Evolutionary conservation across 192 early-diverging fungal genomes (phyloP), one percentile per base, ranked within the genome.

Genomic region (Podila epicladia): DNA sequence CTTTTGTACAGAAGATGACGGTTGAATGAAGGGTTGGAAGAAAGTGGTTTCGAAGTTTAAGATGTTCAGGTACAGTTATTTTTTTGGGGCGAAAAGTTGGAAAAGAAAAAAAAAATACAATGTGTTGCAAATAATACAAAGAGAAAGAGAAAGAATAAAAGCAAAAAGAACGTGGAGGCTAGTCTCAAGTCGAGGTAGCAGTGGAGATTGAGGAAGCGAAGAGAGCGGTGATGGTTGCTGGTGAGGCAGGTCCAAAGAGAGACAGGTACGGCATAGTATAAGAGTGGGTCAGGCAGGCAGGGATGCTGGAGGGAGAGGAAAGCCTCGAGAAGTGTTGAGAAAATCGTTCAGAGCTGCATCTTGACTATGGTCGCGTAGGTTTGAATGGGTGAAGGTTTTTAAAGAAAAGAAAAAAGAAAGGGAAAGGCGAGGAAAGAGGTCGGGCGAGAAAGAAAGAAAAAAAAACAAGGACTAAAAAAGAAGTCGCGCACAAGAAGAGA

Each of bases 31-130:
- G 51, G 51, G 19, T 22, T 53, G 51, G 74, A 61, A 41, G 45
- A 31, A 57, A 64, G 60, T 41, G 55, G 50, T 48, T n/a, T 58
- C 61, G 71, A 58, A 26, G 20, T n/a, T 53, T 20, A 53, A n/a
- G 51, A 0, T 53, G 51, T 53, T 53, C 20, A 53, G 6, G 51
- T 53, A 24, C 51, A 53, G 51, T 4, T 53, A 24, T 53, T 53
- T 53, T 19, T 53, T 53, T 53, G 51, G 51, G 51, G 19, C 51
- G 22, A 19, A 53, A 51, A 53, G 51, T 53, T 19, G 22, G 22
- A 53, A 24, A 53, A 53, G 51, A 19, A 24, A 53, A 53, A 53
- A 22, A 53, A 19, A 53, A 53, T 19, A 53, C 17, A 53, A n/a
- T n/a, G 32, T 32, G 19, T 62, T 7, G 32, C 20, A 32, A 37